Conservation (phyloP, 306 rosid genomes). For the Aeschynomene evenia region DNA sequence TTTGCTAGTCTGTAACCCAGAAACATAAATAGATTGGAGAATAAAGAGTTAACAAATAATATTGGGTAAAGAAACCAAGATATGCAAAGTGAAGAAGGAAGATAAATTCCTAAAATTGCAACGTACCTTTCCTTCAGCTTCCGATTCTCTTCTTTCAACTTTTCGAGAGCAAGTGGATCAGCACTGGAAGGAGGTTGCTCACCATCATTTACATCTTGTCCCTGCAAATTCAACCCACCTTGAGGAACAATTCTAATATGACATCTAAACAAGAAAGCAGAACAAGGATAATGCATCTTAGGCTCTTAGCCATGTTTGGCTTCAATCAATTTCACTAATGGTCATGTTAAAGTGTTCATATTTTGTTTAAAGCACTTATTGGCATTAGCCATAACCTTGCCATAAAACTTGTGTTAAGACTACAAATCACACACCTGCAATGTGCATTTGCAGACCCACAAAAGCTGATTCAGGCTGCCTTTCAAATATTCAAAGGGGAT, state of each 20-base stretch:
- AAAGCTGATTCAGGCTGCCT: neutral
- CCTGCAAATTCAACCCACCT: conserved; percentile 47
- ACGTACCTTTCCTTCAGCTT: conserved; percentile 68
- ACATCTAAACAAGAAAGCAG: conserved; percentile 2
- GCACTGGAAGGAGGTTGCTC: conserved; percentile 23
- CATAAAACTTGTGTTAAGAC: neutral
- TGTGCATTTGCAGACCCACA: neutral
- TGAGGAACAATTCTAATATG: conserved; percentile 14
- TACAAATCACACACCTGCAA: neutral
- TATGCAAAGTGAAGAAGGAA: neutral
- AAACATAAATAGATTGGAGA: neutral
- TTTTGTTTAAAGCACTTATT: neutral
- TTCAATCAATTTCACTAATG: neutral
- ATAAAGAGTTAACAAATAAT: neutral
- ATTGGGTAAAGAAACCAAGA: conserved; percentile 6
- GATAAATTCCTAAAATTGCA: conserved; percentile 2
- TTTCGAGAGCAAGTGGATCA: conserved; percentile 32
- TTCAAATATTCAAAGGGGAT: neutral
- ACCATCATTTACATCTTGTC: conserved; percentile 27
- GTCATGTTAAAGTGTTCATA: neutral
- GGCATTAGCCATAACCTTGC: neutral
- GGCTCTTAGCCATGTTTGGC: neutral
- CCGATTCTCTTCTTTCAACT: conserved; percentile 64
- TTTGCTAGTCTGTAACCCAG: conserved; percentile 47
- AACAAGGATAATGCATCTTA: conserved; percentile 5